Conservation (phyloP, 331 rosid genomes). For the Cydonia oblonga region DNA sequence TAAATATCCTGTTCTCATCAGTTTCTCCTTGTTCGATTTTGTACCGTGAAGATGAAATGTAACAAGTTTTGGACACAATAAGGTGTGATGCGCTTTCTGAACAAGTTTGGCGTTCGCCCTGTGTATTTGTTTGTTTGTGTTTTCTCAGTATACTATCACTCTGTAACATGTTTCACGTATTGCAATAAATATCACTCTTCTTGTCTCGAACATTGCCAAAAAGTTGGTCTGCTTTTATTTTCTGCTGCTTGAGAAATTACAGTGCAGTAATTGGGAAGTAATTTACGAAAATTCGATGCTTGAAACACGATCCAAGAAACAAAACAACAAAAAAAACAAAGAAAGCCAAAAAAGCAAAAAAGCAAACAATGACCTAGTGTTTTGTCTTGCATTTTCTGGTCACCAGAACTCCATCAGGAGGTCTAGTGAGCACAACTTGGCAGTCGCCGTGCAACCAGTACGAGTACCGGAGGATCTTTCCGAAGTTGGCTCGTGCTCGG, state of each 20-base stretch:
- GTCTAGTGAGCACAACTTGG: constrained; percentile 45
- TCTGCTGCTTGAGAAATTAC: background rate
- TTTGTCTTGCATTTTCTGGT: constrained; percentile 54
- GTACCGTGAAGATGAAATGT: constrained; percentile 21
- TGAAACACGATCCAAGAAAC: background rate
- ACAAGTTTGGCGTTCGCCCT: background rate
- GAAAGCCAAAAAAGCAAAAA: too few relatives aligned
- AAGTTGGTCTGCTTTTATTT: background rate
- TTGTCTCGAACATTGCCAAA: background rate
- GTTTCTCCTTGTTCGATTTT: constrained; percentile 34
- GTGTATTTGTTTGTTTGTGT: background rate
- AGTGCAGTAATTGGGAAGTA: background rate
- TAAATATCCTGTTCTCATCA: constrained; percentile 29
- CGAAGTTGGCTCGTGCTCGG: constrained; percentile 64
- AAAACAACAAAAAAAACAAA: too few relatives aligned
- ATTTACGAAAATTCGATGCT: background rate
- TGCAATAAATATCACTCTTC: background rate
- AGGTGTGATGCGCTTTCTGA: constrained; percentile 1
- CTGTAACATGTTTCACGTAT: background rate
- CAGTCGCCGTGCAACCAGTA: constrained; percentile 57
- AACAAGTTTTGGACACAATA: background rate
- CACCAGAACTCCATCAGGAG: constrained; percentile 61
- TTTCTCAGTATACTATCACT: background rate
- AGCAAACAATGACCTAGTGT: constrained; percentile 19
- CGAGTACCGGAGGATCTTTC: constrained; percentile 54